A percentile compares a stretch with the other conserved stretches of the same genome.
Conservation (phyloP, 805 yeast species). For the Candida arabinofermentans region DNA sequence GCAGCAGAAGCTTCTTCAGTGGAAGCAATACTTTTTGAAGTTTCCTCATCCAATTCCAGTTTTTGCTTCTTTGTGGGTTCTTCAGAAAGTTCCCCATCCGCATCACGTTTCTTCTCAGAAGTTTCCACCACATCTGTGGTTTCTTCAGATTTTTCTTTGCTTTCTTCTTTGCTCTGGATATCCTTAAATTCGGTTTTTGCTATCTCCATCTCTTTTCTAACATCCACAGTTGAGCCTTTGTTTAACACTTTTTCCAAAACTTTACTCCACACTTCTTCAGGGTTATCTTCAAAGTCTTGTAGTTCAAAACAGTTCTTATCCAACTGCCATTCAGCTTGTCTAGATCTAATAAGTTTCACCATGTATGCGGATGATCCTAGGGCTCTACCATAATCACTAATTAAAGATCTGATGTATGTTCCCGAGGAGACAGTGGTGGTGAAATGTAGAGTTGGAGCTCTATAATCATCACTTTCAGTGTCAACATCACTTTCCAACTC, state of each 20-base stretch:
- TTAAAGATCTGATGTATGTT: constrained; percentile 84
- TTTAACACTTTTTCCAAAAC: constrained; percentile 55
- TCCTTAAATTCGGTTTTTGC: constrained; percentile 16
- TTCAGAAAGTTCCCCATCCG: neutral
- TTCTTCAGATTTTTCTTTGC: neutral
- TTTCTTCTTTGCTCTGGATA: neutral
- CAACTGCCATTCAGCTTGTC: constrained; percentile 84
- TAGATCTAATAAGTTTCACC: constrained; percentile 70
- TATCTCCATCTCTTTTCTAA: constrained; percentile 35
- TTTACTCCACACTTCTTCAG: constrained; percentile 66
- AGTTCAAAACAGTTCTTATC: constrained; percentile 64
- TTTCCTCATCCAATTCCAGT: neutral
- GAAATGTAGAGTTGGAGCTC: constrained; percentile 70
- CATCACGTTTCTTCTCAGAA: neutral
- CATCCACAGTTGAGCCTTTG: constrained; percentile 36
- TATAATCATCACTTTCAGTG: constrained; percentile 35
- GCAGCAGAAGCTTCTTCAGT: neutral
- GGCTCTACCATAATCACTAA: constrained; percentile 85
- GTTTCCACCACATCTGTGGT: neutral
- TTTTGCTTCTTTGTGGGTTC: neutral
- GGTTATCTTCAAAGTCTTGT: constrained; percentile 58
- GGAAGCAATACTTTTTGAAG: no score
- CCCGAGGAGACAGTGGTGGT: constrained; percentile 86
- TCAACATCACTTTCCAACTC: constrained; percentile 33
- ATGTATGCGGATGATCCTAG: constrained; percentile 80